Percentiles rank a stretch among this genome's conserved stretches.
phyloP scores from a whole-genome alignment of 371 early-diverging fungal species.

The Lichtheimia hyalospora region DNA sequence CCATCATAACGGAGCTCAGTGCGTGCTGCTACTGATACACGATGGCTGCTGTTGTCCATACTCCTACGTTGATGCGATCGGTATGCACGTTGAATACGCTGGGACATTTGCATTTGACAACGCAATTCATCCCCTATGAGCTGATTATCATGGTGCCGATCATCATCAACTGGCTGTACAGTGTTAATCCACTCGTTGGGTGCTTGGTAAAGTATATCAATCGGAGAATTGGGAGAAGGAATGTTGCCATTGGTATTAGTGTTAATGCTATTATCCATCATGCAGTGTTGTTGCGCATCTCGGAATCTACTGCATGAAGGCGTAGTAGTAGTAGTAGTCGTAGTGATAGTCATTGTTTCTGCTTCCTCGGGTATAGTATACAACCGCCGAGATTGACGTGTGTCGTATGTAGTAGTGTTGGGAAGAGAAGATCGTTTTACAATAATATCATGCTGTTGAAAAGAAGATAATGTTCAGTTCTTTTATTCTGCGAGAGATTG shows the following conservation, averaged over 20 bases:
- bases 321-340: no score
- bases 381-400: neutral
- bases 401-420: neutral
- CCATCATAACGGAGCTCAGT: slow-evolving; percentile 3
- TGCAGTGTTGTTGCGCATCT: neutral
- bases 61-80: slow-evolving; percentile 7
- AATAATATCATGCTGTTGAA: no score
- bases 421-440: neutral
- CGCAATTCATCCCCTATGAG: slow-evolving; percentile 16
- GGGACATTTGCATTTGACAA: slow-evolving; percentile 21
- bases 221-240: neutral
- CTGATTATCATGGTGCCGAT: neutral
- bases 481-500: neutral
- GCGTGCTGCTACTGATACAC: slow-evolving; percentile 2
- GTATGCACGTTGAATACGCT: slow-evolving; percentile 20
- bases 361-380: slow-evolving; percentile 21
- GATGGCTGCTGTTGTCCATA: neutral
- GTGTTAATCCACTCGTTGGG: slow-evolving; percentile 2
- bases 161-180: neutral
- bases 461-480: neutral
- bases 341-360: slow-evolving; percentile 3
- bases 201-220: neutral
- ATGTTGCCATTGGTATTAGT: neutral
- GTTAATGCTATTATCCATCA: neutral
- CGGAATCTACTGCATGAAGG: no score